Evolutionary conservation across 768 basidiomycete species (phyloP).

Genomic region (Mycena rosella): DNA sequence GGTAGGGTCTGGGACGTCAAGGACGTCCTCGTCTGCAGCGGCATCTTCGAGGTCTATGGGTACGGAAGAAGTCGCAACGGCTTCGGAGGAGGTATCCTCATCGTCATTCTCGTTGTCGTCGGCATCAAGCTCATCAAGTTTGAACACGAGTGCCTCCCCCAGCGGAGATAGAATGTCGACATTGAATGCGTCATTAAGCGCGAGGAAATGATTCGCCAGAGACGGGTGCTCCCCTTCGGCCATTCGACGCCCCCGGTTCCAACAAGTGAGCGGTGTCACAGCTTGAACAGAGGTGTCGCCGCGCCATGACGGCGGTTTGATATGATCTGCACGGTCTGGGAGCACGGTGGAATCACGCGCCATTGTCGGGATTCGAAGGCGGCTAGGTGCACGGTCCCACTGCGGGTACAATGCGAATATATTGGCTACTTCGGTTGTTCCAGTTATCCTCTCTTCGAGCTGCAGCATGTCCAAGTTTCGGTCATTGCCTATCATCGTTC

Average conservation of each 20-base stretch:
- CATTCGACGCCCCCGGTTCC: constrained; percentile 42
- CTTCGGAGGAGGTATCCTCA: not conserved
- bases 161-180: constrained; percentile 8
- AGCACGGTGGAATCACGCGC: not conserved
- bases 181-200: not conserved
- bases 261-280: constrained; percentile 45
- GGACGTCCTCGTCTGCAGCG: not conserved
- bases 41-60: constrained; percentile 18
- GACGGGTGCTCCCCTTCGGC: not conserved
- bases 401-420: constrained; percentile 54
- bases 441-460: constrained; percentile 44
- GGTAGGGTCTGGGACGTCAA: no score
- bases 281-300: constrained; percentile 44
- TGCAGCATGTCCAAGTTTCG: constrained; percentile 43
- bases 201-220: not conserved
- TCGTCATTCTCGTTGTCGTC: constrained; percentile 21
- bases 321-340: constrained; percentile 44
- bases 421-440: constrained; percentile 47
- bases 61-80: not conserved
- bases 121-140: not conserved
- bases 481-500: constrained; percentile 54
- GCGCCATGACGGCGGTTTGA: constrained; percentile 51
- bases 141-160: not conserved
- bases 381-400: constrained; percentile 52
- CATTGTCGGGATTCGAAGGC: constrained; percentile 34